Evolutionary conservation across 192 early-diverging fungal species (phyloP).

Genomic region (Kickxella alabastrina): DNA sequence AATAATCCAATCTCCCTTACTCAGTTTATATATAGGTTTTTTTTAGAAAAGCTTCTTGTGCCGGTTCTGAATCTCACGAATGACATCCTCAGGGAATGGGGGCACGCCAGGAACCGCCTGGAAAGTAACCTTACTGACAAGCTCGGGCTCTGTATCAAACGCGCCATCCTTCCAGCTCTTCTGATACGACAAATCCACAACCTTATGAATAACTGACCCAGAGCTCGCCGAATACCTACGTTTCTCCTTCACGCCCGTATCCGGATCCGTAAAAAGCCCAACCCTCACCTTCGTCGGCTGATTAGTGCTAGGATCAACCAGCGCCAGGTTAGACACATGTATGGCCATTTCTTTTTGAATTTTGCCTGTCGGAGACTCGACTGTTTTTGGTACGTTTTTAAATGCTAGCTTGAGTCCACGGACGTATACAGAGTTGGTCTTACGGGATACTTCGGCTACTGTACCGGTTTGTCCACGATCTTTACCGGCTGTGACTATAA

Average conservation of each 20-base stretch:
- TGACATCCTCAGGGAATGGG: conserved; percentile 46
- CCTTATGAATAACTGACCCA: conserved; percentile 26
- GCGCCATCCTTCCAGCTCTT: conserved; percentile 35
- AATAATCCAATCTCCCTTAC: background rate
- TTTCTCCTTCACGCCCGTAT: conserved; percentile 17
- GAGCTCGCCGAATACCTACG: conserved; percentile 34
- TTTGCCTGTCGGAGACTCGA: conserved; percentile 53
- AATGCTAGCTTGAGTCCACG: conserved; percentile 55
- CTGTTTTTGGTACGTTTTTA: conserved; percentile 59
- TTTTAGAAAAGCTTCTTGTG: conserved; percentile 38
- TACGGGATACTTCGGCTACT: conserved; percentile 58
- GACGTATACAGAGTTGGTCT: conserved; percentile 62
- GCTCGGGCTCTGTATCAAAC: conserved; percentile 28
- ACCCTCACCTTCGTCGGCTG: conserved; percentile 37
- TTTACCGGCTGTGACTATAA: conserved; percentile 61
- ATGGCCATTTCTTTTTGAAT: conserved; percentile 67
- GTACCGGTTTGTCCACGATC: conserved; percentile 62
- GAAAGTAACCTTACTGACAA: conserved; percentile 33
- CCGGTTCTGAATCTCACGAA: conserved; percentile 43
- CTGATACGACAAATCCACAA: conserved; percentile 37
- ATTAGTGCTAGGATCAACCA: conserved; percentile 63
- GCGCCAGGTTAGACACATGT: conserved; percentile 62
- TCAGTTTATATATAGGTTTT: too few species aligned
- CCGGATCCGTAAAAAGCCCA: conserved; percentile 13
- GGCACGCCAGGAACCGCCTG: conserved; percentile 23